Percentiles rank a stretch among this genome's conserved stretches.
Evolutionary conservation across 345 rosid species (phyloP).

Genomic region (Gossypium turneri): DNA sequence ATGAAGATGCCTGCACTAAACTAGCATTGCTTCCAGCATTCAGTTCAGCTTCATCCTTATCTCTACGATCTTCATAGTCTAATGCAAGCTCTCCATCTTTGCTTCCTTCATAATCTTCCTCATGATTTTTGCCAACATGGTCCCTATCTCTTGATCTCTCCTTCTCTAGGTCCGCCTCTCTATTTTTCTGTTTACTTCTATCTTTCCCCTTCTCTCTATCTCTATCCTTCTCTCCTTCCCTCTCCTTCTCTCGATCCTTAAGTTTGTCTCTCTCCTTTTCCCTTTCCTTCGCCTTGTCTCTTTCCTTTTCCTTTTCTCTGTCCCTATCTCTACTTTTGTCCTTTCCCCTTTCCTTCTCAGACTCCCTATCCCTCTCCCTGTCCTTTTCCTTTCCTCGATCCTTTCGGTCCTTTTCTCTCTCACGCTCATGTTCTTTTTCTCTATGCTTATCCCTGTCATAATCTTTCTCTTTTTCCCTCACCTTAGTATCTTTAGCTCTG

Average conservation of each 20-base stretch:
- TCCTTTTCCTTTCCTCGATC: constrained; percentile 38
- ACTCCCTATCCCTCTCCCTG: constrained; percentile 37
- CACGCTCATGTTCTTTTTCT: constrained; percentile 35
- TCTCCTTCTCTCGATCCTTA: constrained; percentile 44
- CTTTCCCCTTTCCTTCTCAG: constrained; percentile 42
- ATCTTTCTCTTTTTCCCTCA: constrained; percentile 33
- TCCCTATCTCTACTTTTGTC: constrained; percentile 45
- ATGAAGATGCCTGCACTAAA: constrained; percentile 32
- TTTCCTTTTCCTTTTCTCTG: constrained; percentile 40
- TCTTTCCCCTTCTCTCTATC: constrained; percentile 34
- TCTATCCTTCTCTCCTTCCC: constrained; percentile 41
- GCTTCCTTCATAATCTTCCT: constrained; percentile 31
- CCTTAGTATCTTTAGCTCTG: constrained; percentile 26
- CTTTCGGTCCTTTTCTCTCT: constrained; percentile 45
- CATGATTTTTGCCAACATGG: constrained; percentile 24
- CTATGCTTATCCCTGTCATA: constrained; percentile 42
- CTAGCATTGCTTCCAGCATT: constrained; percentile 32
- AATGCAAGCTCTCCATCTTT: constrained; percentile 26
- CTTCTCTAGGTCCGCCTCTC: constrained; percentile 33
- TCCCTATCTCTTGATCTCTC: constrained; percentile 42
- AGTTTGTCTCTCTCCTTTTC: constrained; percentile 43
- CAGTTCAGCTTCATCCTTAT: constrained; percentile 30
- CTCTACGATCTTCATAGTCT: constrained; percentile 40
- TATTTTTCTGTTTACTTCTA: constrained; percentile 29
- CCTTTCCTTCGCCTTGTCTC: constrained; percentile 46